Conservation (phyloP, 2,329 filamentous ascomycete genomes). For the Talaromyces sp. region DNA sequence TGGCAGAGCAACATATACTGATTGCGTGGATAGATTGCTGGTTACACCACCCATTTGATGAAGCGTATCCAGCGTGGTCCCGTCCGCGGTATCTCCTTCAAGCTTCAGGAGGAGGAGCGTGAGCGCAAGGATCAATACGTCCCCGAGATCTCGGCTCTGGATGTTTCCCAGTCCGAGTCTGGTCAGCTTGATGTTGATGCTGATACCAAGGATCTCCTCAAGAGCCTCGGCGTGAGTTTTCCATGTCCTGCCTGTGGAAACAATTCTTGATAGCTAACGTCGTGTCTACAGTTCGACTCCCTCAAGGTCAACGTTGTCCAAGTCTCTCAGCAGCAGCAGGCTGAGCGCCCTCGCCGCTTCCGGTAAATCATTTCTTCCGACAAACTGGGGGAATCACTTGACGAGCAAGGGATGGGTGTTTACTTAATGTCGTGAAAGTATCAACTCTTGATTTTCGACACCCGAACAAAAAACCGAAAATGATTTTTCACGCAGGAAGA, state of each 20-base stretch:
- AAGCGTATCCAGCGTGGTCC: slow-evolving; percentile 99
- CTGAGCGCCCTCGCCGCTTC: slow-evolving; percentile 80
- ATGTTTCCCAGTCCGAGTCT: slow-evolving; percentile 92
- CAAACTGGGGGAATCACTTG: neutral
- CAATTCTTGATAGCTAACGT: no score
- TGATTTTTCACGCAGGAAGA: slow-evolving; percentile 7
- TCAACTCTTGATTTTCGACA: neutral
- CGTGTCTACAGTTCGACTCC: slow-evolving; percentile 75
- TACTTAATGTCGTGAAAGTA: neutral
- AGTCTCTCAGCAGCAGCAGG: slow-evolving; percentile 82
- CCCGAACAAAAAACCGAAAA: slow-evolving; percentile 2
- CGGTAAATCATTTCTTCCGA: slow-evolving; percentile 34
- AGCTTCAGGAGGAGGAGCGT: slow-evolving; percentile 99
- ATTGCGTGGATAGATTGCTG: slow-evolving; percentile 68
- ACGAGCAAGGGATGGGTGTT: slow-evolving; percentile 6
- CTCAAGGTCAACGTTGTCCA: slow-evolving; percentile 95
- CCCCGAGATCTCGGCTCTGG: slow-evolving; percentile 95
- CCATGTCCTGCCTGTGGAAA: no score
- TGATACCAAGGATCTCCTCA: slow-evolving; percentile 98
- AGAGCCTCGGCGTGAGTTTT: slow-evolving; percentile 91
- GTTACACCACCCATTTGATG: slow-evolving; percentile 98
- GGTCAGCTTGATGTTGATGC: slow-evolving; percentile 92
- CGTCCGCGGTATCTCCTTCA: slow-evolving; percentile 99
- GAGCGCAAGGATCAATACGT: slow-evolving; percentile 99
- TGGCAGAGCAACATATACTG: neutral